Percentiles rank a stretch among this genome's conserved stretches.
Conservation (phyloP, 805 yeast species). For the Cyberlindnera meyerae region DNA sequence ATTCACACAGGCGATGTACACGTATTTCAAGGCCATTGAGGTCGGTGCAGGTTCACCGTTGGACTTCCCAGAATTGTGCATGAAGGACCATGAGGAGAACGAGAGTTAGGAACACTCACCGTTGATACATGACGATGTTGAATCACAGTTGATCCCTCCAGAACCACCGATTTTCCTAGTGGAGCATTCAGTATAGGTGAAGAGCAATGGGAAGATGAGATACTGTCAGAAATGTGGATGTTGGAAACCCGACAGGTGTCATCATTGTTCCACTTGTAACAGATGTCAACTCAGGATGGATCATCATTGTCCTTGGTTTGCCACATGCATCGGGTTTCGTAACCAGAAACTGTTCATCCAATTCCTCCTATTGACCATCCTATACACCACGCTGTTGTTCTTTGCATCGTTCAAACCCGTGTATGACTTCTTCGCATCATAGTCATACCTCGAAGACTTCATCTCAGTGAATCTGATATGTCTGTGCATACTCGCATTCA, state of each 20-base stretch:
- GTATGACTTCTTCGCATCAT: conserved; percentile 42
- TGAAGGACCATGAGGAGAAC: no score
- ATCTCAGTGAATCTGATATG: conserved; percentile 57
- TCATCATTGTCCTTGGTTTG: conserved; percentile 95
- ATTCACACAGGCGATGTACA: conserved; percentile 36
- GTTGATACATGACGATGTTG: conserved; percentile 16
- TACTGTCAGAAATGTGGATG: conserved; percentile 63
- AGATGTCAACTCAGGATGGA: conserved; percentile 80
- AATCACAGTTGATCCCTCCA: conserved; percentile 1
- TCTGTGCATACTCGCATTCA: conserved; percentile 49
- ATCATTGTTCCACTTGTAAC: conserved; percentile 76
- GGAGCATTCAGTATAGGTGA: conserved; percentile 39
- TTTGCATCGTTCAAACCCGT: conserved; percentile 37
- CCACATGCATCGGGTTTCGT: conserved; percentile 75
- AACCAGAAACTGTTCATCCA: conserved; percentile 82
- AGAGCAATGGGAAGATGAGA: conserved; percentile 60
- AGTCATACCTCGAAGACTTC: conserved; percentile 34
- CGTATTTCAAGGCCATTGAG: conserved; percentile 49
- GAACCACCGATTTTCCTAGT: conserved; percentile 40
- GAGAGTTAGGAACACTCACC: no score
- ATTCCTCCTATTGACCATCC: conserved; percentile 51
- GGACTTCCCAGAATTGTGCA: conserved; percentile 45
- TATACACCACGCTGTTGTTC: conserved; percentile 42
- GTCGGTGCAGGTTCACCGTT: conserved; percentile 64
- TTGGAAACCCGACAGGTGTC: conserved; percentile 83